Percentiles rank a stretch among this genome's conserved stretches.
These are phyloP conservation scores for Salix caprea DNA, from an alignment of 345 rosid species.

Conservation along the genomic window DNA sequence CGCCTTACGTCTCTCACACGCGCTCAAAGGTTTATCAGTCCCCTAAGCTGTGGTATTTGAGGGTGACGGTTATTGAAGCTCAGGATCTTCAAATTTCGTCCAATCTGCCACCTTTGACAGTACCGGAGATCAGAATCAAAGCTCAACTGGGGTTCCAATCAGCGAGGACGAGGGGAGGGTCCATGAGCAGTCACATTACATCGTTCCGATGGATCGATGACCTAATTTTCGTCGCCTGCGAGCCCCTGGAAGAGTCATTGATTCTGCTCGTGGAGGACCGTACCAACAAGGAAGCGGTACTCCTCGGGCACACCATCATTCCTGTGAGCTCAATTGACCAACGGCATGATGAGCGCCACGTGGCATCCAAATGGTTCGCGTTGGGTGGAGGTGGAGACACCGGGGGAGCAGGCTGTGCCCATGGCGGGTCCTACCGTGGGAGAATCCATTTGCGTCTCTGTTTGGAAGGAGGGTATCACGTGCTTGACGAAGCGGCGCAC, in stretches of 20 bases:
- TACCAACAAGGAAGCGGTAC: conserved; percentile 48
- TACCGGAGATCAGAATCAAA: conserved; percentile 77
- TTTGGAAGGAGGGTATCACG: conserved; percentile 97
- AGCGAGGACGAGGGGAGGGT: conserved; percentile 67
- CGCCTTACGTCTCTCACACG: conserved; percentile 75
- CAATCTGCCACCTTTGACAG: conserved; percentile 76
- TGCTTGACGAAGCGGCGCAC: conserved; percentile 97
- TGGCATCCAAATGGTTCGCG: conserved; percentile 64
- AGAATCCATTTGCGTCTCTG: conserved; percentile 69
- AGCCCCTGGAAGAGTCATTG: conserved; percentile 77
- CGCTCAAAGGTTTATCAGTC: conserved; percentile 95
- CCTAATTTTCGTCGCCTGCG: conserved; percentile 81
- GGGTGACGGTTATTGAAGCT: conserved; percentile 80
- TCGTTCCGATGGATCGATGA: conserved; percentile 92
- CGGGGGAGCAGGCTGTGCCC: conserved; percentile 16
- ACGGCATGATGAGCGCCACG: conserved; percentile 69
- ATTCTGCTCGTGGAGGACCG: conserved; percentile 71
- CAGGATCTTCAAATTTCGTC: conserved; percentile 77
- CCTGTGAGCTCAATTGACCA: conserved; percentile 76
- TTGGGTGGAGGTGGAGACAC: conserved; percentile 37
- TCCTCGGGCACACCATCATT: conserved; percentile 54
- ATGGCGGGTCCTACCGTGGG: conserved; percentile 48
- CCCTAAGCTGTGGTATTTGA: conserved; percentile 89
- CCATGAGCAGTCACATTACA: conserved; percentile 61
- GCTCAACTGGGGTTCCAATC: conserved; percentile 84